Conservation (phyloP, 768 basidiomycete species). For the Nevesoporus exiguus region DNA sequence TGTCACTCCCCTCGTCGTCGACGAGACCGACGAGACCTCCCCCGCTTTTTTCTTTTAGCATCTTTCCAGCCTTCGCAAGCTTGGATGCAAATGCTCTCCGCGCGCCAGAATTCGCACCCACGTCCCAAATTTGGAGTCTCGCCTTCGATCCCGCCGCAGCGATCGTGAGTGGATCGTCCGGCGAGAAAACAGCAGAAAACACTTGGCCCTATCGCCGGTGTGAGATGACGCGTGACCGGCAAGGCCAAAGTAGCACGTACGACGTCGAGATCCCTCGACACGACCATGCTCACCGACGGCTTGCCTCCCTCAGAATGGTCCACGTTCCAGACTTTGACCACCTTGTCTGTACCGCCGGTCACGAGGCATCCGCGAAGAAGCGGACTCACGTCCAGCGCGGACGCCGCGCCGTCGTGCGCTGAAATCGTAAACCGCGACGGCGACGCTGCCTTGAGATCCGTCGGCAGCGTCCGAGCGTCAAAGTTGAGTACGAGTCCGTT, state of each 20-base stretch:
- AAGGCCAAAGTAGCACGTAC: slow-evolving; percentile 44
- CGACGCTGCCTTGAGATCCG: slow-evolving; percentile 58
- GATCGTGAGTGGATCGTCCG: slow-evolving; percentile 90
- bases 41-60: slow-evolving; percentile 58
- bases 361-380: slow-evolving; percentile 87
- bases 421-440: slow-evolving; percentile 83
- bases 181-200: slow-evolving; percentile 87
- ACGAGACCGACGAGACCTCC: slow-evolving; percentile 69
- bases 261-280: slow-evolving; percentile 85
- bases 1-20: slow-evolving; percentile 62
- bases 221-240: slow-evolving; percentile 1
- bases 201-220: slow-evolving; percentile 76
- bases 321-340: slow-evolving; percentile 96
- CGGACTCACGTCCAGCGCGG: slow-evolving; percentile 87
- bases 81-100: slow-evolving; percentile 81
- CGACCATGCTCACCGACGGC: slow-evolving; percentile 77
- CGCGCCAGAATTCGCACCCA: slow-evolving; percentile 77
- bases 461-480: slow-evolving; percentile 81
- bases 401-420: slow-evolving; percentile 89
- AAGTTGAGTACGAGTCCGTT: slow-evolving; percentile 93
- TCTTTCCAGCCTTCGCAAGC: slow-evolving; percentile 67
- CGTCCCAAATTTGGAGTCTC: slow-evolving; percentile 93
- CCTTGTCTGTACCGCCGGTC: slow-evolving; percentile 93
- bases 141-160: slow-evolving; percentile 95
- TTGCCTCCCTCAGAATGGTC: slow-evolving; percentile 61